These are phyloP conservation scores for Ceratobasidium sp. DNA, from an alignment of 1,284 basidiomycete species.

Conservation along the genomic window DNA sequence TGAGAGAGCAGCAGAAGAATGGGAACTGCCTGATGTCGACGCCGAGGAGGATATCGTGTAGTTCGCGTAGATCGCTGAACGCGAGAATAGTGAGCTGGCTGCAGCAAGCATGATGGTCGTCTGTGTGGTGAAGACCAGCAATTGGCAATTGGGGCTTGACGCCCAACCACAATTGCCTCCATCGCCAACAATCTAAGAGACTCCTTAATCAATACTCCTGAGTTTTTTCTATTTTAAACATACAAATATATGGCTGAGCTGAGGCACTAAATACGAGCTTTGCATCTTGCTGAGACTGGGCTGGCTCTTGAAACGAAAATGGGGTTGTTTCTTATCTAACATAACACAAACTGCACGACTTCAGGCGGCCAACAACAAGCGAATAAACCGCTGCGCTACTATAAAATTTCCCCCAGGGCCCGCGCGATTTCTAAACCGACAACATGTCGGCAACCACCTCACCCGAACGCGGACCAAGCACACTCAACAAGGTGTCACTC, in stretches of 20 bases:
- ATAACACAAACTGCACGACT: neutral
- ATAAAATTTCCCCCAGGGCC: neutral
- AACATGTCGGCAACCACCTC: slow-evolving; percentile 57
- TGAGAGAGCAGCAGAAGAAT: slow-evolving; percentile 54
- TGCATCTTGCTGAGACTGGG: neutral
- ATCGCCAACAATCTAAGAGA: neutral
- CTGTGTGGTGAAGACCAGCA: neutral
- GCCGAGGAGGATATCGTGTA: slow-evolving; percentile 65
- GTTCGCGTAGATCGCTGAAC: slow-evolving; percentile 83
- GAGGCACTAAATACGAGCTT: neutral
- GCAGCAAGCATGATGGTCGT: slow-evolving; percentile 74
- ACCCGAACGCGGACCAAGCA: slow-evolving; percentile 59
- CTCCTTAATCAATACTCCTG: neutral
- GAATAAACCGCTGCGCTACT: neutral
- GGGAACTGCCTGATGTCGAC: slow-evolving; percentile 46
- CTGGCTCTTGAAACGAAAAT: neutral
- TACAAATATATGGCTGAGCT: neutral
- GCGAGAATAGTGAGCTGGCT: slow-evolving; percentile 86
- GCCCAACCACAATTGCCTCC: neutral
- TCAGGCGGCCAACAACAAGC: neutral
- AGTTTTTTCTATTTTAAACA: neutral
- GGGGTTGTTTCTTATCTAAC: slow-evolving; percentile 27
- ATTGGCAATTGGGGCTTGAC: slow-evolving; percentile 10
- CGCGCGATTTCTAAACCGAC: neutral
- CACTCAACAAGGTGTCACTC: slow-evolving; percentile 64